Conservation (phyloP, 2,329 filamentous ascomycete genomes). For the Aureobasidium vineae region DNA sequence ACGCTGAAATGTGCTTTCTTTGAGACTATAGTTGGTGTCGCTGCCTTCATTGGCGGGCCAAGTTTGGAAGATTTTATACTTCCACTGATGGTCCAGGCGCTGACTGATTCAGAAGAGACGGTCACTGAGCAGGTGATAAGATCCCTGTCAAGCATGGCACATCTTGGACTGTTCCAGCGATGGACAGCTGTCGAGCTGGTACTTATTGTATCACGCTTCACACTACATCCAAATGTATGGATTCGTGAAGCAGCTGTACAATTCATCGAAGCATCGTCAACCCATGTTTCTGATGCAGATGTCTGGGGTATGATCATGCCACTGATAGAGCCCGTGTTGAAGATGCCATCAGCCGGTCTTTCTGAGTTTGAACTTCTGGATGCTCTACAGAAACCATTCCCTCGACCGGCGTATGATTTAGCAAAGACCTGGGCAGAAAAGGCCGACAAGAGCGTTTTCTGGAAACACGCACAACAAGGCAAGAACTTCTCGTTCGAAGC, state of each 20-base stretch:
- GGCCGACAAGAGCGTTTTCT: constrained; percentile 78
- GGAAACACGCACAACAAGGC: constrained; percentile 72
- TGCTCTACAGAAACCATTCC: constrained; percentile 75
- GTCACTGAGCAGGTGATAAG: constrained; percentile 89
- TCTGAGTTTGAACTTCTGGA: constrained; percentile 75
- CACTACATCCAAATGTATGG: constrained; percentile 93
- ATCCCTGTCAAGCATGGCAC: constrained; percentile 83
- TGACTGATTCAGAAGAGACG: constrained; percentile 90
- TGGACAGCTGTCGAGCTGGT: constrained; percentile 84
- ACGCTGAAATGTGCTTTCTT: constrained; percentile 96
- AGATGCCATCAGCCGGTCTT: constrained; percentile 66
- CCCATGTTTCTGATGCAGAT: constrained; percentile 75
- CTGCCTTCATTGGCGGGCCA: constrained; percentile 82
- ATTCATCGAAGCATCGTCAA: constrained; percentile 74
- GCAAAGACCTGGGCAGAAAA: constrained; percentile 82
- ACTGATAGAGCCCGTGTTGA: constrained; percentile 77
- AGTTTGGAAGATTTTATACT: constrained; percentile 94
- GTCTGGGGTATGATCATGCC: constrained; percentile 79
- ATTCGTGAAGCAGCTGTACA: constrained; percentile 85
- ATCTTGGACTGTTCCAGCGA: constrained; percentile 81
- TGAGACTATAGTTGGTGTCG: constrained; percentile 89
- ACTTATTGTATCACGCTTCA: constrained; percentile 77
- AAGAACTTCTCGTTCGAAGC: constrained; percentile 62
- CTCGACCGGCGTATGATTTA: constrained; percentile 78
- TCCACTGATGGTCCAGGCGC: constrained; percentile 90